Evolutionary conservation across 805 yeast species (phyloP), one percentile per base, ranked within the genome.

Genomic region (Peterozyma toletana): DNA sequence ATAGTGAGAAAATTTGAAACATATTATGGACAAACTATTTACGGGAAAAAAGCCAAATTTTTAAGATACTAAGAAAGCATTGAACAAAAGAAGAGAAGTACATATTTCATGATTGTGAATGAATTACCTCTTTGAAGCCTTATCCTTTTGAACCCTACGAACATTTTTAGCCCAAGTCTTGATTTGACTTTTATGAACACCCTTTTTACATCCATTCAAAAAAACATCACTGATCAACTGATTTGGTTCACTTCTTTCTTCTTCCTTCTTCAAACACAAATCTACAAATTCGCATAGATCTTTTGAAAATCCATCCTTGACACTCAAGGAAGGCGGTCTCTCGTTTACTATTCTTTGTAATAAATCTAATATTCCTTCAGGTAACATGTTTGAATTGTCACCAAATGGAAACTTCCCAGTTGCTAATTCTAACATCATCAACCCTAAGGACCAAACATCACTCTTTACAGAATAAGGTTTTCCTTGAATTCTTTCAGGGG

Each of bases 401-500:
- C 77, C 75, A 69, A 90, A 81, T 2, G 96, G 93, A 53, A 84
- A 83, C 43, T 71, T 71, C 0, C 98, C 98, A 3, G 86, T 78
- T 1, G 96, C 91, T 42, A 93, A 68, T 60, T 93, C 98, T 41
- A 87, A 78, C 35, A 93, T 69, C 82, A 90, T 85, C 38, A 93
- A 68, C 1, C 99, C 99, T 51, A 90, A 66, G 0, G 97, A 88
- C 99, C 99, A 93, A 11, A 93, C 91, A 60, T 93, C 99, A 34
- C 96, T 91, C 53, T 90, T 89, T n/a, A 90, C 83, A 9, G 96
- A 85, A 63, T 93, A 93, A 9, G 83, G 82, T 37, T 86, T 87
- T 15, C 99, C 99, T 63, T 89, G 96, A 44, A 93, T 91, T 49
- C 99, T 74, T 56, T 93, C 99, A 0, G 99, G 99, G 1, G 96